phyloP scores from a whole-genome alignment of 108 stramenopile species.

The Cyclotella atomus region DNA sequence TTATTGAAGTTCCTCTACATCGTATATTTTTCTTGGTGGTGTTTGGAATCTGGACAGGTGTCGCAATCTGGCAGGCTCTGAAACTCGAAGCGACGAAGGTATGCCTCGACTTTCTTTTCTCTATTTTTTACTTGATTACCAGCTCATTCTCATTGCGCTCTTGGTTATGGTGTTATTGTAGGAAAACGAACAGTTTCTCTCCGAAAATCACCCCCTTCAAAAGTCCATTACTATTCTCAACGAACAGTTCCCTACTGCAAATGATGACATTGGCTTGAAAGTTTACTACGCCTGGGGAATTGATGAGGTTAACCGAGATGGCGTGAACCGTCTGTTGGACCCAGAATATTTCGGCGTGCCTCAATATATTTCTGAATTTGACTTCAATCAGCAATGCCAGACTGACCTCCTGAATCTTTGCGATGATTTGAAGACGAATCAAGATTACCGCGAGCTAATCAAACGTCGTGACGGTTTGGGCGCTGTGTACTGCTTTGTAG shows the following conservation, averaged over 20 bases:
- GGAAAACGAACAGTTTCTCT: constrained; percentile 53
- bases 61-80: constrained; percentile 37
- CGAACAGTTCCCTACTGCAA: constrained; percentile 39
- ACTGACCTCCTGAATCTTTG: constrained; percentile 37
- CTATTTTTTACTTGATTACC: not conserved
- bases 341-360: constrained; percentile 44
- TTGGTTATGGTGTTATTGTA: not conserved
- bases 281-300: constrained; percentile 61
- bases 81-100: constrained; percentile 51
- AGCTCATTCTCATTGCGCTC: not conserved
- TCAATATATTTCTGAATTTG: constrained; percentile 33
- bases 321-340: constrained; percentile 56
- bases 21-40: constrained; percentile 35
- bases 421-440: constrained; percentile 48
- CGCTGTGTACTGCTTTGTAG: constrained; percentile 52
- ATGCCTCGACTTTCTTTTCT: not conserved
- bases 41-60: constrained; percentile 41
- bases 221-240: constrained; percentile 52
- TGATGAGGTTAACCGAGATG: constrained; percentile 49
- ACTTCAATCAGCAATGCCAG: constrained; percentile 56
- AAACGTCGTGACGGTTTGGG: constrained; percentile 49
- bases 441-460: constrained; percentile 42
- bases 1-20: constrained; percentile 34
- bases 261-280: constrained; percentile 50
- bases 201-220: constrained; percentile 59